Conservation (phyloP, 441 rosid genomes). For the Syzygium syzygioides region DNA sequence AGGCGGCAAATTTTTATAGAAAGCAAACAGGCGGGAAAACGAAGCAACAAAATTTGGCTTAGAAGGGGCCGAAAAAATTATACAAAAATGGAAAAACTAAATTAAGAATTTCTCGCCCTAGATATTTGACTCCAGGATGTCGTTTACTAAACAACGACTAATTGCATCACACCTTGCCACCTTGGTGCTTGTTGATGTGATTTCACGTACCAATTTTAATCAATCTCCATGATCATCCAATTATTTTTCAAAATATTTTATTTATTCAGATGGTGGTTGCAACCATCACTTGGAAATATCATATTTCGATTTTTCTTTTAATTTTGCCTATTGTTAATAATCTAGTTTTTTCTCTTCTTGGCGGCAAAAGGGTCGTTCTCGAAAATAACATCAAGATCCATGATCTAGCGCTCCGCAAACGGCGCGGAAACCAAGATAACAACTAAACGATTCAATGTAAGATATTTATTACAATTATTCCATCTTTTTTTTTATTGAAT, state of each 20-base stretch:
- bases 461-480: not conserved
- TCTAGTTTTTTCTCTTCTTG: not conserved
- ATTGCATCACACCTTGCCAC: not conserved
- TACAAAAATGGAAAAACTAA: too few relatives aligned
- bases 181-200: not conserved
- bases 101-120: too few relatives aligned
- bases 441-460: not conserved
- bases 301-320: not conserved
- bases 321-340: not conserved
- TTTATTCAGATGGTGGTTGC: not conserved
- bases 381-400: not conserved
- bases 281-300: not conserved
- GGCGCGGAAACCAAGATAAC: not conserved
- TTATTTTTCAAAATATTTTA: not conserved
- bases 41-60: not conserved
- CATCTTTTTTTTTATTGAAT: not conserved
- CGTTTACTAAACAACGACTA: not conserved
- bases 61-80: too few relatives aligned
- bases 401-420: not conserved
- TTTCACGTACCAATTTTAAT: not conserved
- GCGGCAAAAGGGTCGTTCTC: not conserved
- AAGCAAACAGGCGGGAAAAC: not conserved
- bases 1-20: not conserved
- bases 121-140: not conserved
- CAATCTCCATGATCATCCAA: not conserved